A percentile compares a stretch with the other conserved stretches of the same genome.
These are phyloP conservation scores for Sporothrix inflata DNA, from an alignment of 2,329 filamentous ascomycete genomes.

Conservation along the genomic window DNA sequence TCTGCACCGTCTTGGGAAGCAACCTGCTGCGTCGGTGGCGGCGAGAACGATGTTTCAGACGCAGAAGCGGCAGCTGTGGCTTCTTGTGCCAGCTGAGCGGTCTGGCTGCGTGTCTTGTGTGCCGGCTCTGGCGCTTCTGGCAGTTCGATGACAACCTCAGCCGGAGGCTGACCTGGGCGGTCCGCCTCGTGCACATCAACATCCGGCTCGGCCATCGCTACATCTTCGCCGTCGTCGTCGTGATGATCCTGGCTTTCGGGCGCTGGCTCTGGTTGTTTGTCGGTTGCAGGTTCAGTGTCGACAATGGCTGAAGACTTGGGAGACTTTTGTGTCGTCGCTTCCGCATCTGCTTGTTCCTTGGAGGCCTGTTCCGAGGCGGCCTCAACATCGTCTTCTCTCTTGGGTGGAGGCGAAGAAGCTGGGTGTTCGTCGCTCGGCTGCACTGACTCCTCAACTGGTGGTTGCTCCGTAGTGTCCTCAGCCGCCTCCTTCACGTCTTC, in stretches of 20 bases:
- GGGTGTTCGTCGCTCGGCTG: neutral
- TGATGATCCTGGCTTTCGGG: neutral
- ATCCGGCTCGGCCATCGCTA: slow-evolving; percentile 1
- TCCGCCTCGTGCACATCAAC: neutral
- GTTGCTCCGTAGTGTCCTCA: neutral
- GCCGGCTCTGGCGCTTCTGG: neutral
- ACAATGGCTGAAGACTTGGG: neutral
- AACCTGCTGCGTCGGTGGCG: neutral
- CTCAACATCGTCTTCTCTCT: neutral
- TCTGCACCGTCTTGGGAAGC: neutral
- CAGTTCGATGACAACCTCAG: neutral
- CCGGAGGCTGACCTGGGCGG: neutral
- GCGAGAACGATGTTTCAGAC: neutral
- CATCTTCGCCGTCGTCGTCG: neutral
- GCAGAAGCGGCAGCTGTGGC: neutral
- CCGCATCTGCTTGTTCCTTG: neutral
- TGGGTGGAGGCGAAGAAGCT: neutral
- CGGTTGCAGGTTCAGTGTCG: neutral
- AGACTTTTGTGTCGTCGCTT: neutral
- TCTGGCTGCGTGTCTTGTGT: neutral
- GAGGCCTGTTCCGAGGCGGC: neutral
- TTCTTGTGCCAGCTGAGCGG: neutral
- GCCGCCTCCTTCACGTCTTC: neutral
- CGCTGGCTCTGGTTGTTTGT: neutral
- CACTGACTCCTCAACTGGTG: neutral